These are phyloP conservation scores for Geotrichum restrictum DNA, from an alignment of 1,139 yeast genomes.

Conservation along the genomic window DNA sequence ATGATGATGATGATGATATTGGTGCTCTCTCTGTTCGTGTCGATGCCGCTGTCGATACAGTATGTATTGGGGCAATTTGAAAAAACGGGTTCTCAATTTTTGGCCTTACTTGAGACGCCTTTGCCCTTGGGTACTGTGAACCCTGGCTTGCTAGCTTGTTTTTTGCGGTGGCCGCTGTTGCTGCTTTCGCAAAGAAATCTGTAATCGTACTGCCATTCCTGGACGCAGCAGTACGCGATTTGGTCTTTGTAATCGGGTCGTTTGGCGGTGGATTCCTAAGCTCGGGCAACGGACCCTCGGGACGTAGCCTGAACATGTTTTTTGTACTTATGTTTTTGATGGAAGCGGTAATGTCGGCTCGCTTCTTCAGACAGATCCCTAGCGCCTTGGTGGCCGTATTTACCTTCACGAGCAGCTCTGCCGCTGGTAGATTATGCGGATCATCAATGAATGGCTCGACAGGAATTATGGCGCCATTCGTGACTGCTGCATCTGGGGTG, in stretches of 20 bases:
- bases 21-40: too few relatives aligned
- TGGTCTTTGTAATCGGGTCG: background rate
- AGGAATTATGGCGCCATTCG: constrained; percentile 9
- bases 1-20: too few relatives aligned
- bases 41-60: background rate
- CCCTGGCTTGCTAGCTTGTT: background rate
- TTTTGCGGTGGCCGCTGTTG: background rate
- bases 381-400: constrained; percentile 11
- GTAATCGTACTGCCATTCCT: constrained; percentile 3
- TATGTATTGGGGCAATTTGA: background rate
- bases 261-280: background rate
- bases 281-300: constrained; percentile 7
- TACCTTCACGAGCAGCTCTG: background rate
- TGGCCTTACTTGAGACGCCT: background rate
- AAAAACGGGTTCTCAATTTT: constrained; percentile 8
- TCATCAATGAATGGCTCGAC: constrained; percentile 3
- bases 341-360: background rate
- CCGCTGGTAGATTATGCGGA: background rate
- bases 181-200: constrained; percentile 8
- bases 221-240: background rate
- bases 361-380: constrained; percentile 6
- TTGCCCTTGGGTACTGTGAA: background rate
- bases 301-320: constrained; percentile 7
- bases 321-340: constrained; percentile 4
- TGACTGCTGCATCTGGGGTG: constrained; percentile 1